Conservation (phyloP, 2,329 filamentous ascomycete genomes). For the Phyllosticta citribraziliensis region DNA sequence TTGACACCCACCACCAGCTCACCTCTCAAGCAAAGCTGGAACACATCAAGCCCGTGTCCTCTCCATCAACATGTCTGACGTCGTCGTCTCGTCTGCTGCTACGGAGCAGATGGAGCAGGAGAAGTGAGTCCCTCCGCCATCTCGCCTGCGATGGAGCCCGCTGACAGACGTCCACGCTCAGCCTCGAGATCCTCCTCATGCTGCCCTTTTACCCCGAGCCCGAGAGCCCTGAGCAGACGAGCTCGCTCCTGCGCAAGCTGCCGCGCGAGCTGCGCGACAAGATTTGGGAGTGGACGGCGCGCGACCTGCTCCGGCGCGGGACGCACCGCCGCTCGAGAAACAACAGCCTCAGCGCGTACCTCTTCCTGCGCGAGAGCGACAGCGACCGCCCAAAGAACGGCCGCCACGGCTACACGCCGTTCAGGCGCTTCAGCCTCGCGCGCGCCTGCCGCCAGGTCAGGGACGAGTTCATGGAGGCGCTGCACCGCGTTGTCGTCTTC, state of each 20-base stretch:
- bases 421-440: neutral
- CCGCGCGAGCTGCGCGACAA: neutral
- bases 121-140: neutral
- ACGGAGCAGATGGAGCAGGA: neutral
- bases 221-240: neutral
- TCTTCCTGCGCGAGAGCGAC: neutral
- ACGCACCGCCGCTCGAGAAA: neutral
- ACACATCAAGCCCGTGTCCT: neutral
- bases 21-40: neutral
- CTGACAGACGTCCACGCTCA: neutral
- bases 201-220: neutral
- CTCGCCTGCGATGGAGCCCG: no score
- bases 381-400: neutral
- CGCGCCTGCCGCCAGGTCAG: neutral
- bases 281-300: neutral
- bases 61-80: neutral
- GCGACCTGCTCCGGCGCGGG: neutral
- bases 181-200: neutral
- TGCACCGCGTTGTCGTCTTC: neutral
- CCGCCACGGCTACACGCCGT: neutral
- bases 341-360: neutral
- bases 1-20: neutral
- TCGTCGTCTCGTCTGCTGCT: neutral
- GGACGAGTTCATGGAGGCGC: neutral
- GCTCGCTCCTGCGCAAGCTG: neutral